phyloP scores from a whole-genome alignment of 371 early-diverging fungal genomes.

The Massospora cicadina region DNA sequence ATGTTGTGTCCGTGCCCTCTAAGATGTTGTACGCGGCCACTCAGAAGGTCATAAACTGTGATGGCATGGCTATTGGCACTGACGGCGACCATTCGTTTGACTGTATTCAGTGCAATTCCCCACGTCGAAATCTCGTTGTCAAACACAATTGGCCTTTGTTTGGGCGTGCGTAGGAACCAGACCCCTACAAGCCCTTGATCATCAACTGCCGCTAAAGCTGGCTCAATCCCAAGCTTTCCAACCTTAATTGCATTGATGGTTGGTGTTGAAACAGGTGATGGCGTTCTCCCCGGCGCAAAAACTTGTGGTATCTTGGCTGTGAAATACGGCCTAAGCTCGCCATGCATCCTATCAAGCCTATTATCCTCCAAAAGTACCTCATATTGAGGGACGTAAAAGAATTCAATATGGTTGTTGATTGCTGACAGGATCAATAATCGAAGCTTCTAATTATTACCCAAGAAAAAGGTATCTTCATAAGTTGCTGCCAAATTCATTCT shows the following conservation, averaged over 20 bases:
- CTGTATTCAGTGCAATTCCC: conserved; percentile 38
- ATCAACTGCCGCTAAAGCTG: conserved; percentile 29
- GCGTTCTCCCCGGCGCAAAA: neutral
- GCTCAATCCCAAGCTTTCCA: conserved; percentile 23
- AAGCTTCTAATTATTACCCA: neutral
- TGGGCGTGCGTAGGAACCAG: conserved; percentile 27
- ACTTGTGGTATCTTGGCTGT: neutral
- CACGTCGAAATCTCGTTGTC: conserved; percentile 28
- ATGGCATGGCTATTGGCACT: conserved; percentile 34
- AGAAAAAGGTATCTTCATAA: neutral
- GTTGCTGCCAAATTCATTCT: neutral
- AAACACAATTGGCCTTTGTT: conserved; percentile 22
- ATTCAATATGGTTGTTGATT: neutral
- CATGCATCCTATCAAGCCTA: neutral
- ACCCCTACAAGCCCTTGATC: conserved; percentile 28
- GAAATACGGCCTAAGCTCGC: neutral
- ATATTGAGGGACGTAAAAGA: neutral
- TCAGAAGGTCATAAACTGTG: conserved; percentile 27
- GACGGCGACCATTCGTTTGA: conserved; percentile 30
- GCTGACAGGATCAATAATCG: neutral
- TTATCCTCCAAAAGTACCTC: neutral
- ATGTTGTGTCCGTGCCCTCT: conserved; percentile 41
- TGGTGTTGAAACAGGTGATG: neutral
- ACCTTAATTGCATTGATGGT: conserved; percentile 39
- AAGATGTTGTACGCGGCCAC: conserved; percentile 8